A percentile compares a stretch with the other conserved stretches of the same genome.
phyloP scores from a whole-genome alignment of 305 asterid species.

The Solanum hybrid region DNA sequence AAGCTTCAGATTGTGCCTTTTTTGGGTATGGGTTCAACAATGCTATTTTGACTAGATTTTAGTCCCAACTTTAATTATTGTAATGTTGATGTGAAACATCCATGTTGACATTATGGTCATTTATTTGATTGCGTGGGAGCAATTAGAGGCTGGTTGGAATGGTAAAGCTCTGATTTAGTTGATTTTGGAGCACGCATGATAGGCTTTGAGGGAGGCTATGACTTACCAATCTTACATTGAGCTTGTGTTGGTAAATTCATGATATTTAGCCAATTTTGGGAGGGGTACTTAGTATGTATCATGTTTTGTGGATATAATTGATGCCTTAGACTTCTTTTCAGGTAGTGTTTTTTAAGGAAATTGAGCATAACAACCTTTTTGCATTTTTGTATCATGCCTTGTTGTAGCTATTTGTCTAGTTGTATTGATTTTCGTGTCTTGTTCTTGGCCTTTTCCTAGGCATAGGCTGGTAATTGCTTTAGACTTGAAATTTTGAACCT shows the following conservation, averaged over 20 bases:
- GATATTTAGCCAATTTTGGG: background rate
- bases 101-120: background rate
- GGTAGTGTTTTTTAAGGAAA: background rate
- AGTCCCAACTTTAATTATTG: background rate
- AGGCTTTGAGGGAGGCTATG: background rate
- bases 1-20: background rate
- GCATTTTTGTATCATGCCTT: background rate
- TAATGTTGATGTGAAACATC: no score
- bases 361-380: background rate
- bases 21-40: background rate
- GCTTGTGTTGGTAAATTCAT: background rate
- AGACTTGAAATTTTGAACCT: background rate
- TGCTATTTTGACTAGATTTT: no score
- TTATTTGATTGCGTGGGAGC: background rate
- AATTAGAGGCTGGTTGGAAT: background rate
- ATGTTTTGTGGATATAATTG: no score
- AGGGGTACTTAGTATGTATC: background rate
- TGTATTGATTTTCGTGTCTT: no score
- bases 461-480: background rate
- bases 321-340: background rate
- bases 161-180: background rate
- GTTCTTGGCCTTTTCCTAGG: no score
- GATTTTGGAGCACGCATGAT: background rate
- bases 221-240: background rate
- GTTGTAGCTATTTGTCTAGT: background rate